Evolutionary conservation across 805 yeast species (phyloP), one percentile per base, ranked within the genome.

Genomic region (Osmozyma mogii): DNA sequence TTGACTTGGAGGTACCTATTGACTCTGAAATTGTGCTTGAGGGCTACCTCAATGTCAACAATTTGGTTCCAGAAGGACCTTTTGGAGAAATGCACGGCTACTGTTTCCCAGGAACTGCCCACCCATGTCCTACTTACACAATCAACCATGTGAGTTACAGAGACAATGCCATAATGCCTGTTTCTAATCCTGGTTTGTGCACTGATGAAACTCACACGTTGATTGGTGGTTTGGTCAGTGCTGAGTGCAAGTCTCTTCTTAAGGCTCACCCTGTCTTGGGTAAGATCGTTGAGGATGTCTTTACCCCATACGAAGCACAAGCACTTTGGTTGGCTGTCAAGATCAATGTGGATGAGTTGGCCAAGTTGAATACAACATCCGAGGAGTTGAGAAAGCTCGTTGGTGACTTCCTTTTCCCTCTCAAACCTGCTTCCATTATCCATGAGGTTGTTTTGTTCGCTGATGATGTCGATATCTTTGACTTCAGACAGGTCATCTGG

Each of bases 51-150:
- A 28, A 43, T 15, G 25, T 46, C 15, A 34, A 41, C 17, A 30
- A 41, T 9, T 17, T 34, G 20, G 34, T 26, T 12, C 27, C 31
- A 2, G 55, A 50, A 27, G 55, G 54, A 17, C 55, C 54, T n/a
- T 49, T 50, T 35, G 54, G 55, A 15, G 55, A 50, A 19, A 46
- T 47, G 52, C 54, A 47, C 29, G 54, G 54, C n/a, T 50, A 50
- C 30, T 38, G 36, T 10, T 49, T 49, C 23, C 36, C 31, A 8
- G 47, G 44, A 7, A 35, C 38, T 9, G 38, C 34, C n/a, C 50
- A 44, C 30, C 43, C 43, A n/a, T 44, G 50, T 32, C 55, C 55
- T 15, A 31, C 40, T 10, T 49, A 47, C 26, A 41, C 47, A 3
- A 46, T 50, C 9, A 32, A 46, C 6, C 20, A 37, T 7, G 43